Evolutionary conservation across 1,284 basidiomycete species (phyloP), one percentile per base, ranked within the genome.

Genomic region (Pseudozyma flocculosa): DNA sequence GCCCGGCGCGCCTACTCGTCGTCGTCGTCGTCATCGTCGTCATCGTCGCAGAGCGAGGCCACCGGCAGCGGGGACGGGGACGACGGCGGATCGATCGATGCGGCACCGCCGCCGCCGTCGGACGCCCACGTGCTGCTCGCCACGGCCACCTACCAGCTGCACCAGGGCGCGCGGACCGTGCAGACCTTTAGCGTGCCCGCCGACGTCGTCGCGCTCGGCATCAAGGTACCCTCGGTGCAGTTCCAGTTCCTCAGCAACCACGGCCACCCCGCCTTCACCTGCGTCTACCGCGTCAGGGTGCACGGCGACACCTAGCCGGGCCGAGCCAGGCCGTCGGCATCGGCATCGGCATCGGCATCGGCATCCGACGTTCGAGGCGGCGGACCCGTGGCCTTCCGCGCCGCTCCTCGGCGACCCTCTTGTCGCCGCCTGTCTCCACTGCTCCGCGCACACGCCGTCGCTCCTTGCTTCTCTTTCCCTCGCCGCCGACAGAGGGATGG

Each of bases 241-340:
- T 81, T 95, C 70, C 80, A 84, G 62, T 81, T 97, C 64, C 82
- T 85, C 76, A 88, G 82, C 73, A 97, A 97, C 75, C 94, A 91
- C 86, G 94, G 93, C 24, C 84, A 84, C 72, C 80, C 83, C 14
- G 85, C 87, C 59, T 89, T 85, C 73, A 96, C 93, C 0, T 97
- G 93, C 79, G 76, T 97, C 32, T 97, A 97, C 79, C 85, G 93
- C 46, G 83, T 97, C 86, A 73, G 91, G 85, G 57, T 72, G 14
- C 69, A 72, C 40, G 69, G 69, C 17, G 19, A 10, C 32, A 11
- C 17, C 32, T 34, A 17, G 32, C 32, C 17, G 32, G 32, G 10
- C 17, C 32, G 17, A 34, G 10, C 32, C 10, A 11, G 32, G 32
- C 10, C 32, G 32, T 17, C 17, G 11, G 10, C 32, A 10, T 34